phyloP scores from a whole-genome alignment of 345 rosid genomes.

The Arabis alpina region DNA sequence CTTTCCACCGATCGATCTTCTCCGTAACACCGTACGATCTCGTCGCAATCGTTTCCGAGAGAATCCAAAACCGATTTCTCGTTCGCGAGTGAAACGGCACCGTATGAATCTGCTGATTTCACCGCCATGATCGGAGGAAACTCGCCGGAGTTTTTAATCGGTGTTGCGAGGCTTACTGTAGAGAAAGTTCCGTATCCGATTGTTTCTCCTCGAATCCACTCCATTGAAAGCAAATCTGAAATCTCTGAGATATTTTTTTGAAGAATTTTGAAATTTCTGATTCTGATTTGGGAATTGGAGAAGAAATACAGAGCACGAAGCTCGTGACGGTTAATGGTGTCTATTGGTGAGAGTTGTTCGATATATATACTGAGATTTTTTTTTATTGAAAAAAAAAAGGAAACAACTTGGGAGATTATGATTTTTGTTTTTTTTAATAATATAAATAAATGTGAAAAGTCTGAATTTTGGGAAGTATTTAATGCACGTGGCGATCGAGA shows the following conservation, averaged over 20 bases:
- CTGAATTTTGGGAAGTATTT: constrained; percentile 35
- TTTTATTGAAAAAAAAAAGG: constrained; percentile 2
- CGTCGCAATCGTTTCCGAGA: constrained; percentile 50
- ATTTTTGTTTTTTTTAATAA: background rate
- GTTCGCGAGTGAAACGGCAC: constrained; percentile 50
- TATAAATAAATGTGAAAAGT: constrained; percentile 36
- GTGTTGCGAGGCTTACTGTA: constrained; percentile 56
- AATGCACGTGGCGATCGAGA: constrained; percentile 58
- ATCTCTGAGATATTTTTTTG: background rate
- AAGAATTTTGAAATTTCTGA: no score
- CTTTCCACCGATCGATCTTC: constrained; percentile 46
- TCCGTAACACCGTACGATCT: constrained; percentile 63
- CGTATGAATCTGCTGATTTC: constrained; percentile 55
- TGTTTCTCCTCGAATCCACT: constrained; percentile 72
- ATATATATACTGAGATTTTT: constrained; percentile 30
- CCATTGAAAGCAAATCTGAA: constrained; percentile 43
- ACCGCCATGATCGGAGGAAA: constrained; percentile 62
- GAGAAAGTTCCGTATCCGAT: constrained; percentile 75
- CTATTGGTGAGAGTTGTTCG: constrained; percentile 27
- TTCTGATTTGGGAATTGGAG: background rate
- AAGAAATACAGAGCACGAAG: constrained; percentile 20
- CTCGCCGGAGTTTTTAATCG: constrained; percentile 23
- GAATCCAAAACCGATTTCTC: constrained; percentile 54
- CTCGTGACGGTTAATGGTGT: constrained; percentile 27
- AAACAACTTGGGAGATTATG: constrained; percentile 29